Conservation (phyloP, 192 early-diverging fungal species). For the Coemansia sp. region DNA sequence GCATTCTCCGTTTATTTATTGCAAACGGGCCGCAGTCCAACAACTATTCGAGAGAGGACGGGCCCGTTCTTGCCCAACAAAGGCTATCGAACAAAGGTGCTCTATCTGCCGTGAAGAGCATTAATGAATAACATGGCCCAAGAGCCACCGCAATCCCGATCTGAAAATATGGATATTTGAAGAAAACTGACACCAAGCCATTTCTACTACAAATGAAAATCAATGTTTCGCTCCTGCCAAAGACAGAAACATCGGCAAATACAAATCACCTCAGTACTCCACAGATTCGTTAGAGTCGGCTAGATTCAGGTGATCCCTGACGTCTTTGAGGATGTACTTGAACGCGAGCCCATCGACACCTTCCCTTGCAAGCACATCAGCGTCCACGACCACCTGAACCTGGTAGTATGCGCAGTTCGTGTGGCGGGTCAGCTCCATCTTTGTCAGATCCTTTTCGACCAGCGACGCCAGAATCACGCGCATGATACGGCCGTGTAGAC, state of each 20-base stretch:
- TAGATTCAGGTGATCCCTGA: slow-evolving; percentile 32
- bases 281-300: background rate
- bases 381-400: slow-evolving; percentile 23
- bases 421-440: slow-evolving; percentile 35
- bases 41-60: too few relatives aligned
- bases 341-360: slow-evolving; percentile 29
- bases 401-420: slow-evolving; percentile 50
- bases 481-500: slow-evolving; percentile 47
- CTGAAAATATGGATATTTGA: too few relatives aligned
- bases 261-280: background rate
- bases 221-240: too few relatives aligned
- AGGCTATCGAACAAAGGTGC: too few relatives aligned
- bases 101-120: too few relatives aligned
- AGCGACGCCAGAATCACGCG: slow-evolving; percentile 46
- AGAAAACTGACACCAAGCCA: too few relatives aligned
- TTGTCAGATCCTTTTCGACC: slow-evolving; percentile 37
- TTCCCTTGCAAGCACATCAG: background rate
- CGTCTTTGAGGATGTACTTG: slow-evolving; percentile 30
- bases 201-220: background rate
- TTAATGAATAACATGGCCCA: too few relatives aligned
- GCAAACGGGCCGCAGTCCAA: too few relatives aligned
- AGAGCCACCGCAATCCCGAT: too few relatives aligned
- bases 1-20: too few relatives aligned
- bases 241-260: too few relatives aligned
- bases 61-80: too few relatives aligned